phyloP scores from a whole-genome alignment of 2,329 filamentous ascomycete species.

The Aspergillus thermomutatus region DNA sequence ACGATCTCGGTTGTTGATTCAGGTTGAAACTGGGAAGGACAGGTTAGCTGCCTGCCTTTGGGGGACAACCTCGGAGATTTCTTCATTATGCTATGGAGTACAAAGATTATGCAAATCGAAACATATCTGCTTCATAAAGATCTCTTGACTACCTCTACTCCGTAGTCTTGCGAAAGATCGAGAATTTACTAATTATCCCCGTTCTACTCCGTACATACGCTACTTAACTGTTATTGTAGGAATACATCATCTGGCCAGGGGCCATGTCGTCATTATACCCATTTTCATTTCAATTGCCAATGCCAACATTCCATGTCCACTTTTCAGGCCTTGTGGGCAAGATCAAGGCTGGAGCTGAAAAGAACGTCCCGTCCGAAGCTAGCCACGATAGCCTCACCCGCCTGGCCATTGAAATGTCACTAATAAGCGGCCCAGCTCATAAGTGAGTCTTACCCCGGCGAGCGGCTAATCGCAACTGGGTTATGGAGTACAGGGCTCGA shows the following conservation, averaged over 20 bases:
- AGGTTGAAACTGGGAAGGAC: background rate
- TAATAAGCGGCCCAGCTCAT: background rate
- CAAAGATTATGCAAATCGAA: background rate
- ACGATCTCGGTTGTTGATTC: background rate
- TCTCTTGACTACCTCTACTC: no score
- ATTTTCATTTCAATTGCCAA: background rate
- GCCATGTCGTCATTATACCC: background rate
- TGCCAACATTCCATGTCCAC: background rate
- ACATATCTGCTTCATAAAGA: no score
- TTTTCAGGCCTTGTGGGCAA: background rate
- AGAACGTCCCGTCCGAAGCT: slow-evolving; percentile 4
- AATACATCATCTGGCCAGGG: background rate
- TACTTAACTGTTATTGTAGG: background rate
- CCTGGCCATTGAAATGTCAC: background rate
- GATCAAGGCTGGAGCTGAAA: slow-evolving; percentile 18
- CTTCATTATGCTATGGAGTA: background rate
- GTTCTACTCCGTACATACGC: background rate
- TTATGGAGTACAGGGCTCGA: background rate
- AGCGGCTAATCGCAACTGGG: background rate
- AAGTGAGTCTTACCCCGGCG: background rate
- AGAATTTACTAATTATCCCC: background rate
- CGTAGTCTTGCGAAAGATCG: background rate
- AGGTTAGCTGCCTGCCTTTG: background rate
- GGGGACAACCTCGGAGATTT: background rate
- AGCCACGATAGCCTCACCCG: background rate